Percentiles rank a stretch among this genome's conserved stretches.
These are phyloP conservation scores for Schoenoplectus triqueter DNA, from an alignment of 202 grass and related monocot genomes.

Conservation along the genomic window DNA sequence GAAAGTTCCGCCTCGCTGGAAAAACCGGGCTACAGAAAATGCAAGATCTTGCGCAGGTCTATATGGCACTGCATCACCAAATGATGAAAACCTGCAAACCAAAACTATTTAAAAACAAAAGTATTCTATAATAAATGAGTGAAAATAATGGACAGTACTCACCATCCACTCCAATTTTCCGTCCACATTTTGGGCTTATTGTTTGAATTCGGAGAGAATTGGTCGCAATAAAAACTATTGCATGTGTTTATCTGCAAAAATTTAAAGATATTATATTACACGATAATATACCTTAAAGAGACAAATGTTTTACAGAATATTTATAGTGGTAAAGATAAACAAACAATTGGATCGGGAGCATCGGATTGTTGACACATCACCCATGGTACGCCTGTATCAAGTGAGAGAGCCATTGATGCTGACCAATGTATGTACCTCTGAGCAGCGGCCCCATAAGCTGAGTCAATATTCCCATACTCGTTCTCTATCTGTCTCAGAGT, in stretches of 20 bases:
- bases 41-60: constrained; percentile 83
- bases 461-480: constrained; percentile 91
- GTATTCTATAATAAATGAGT: background rate
- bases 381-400: constrained; percentile 97
- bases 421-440: constrained; percentile 86
- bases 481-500: constrained; percentile 69
- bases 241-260: constrained; percentile 91
- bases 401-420: constrained; percentile 87
- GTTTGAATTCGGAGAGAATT: constrained; percentile 77
- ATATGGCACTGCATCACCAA: constrained; percentile 83
- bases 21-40: constrained; percentile 91
- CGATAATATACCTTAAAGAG: background rate
- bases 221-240: constrained; percentile 97
- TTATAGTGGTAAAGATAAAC: constrained; percentile 20
- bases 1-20: constrained; percentile 95
- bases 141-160: constrained; percentile 24
- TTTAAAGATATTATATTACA: background rate
- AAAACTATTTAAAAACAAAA: background rate
- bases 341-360: constrained; percentile 83
- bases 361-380: constrained; percentile 95
- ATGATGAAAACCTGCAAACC: constrained; percentile 70
- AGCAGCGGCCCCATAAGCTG: constrained; percentile 53
- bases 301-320: background rate
- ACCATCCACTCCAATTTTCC: constrained; percentile 94
- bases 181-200: constrained; percentile 95